phyloP scores from a whole-genome alignment of 495 filamentous ascomycete genomes.

The Xylaria cubensis region DNA sequence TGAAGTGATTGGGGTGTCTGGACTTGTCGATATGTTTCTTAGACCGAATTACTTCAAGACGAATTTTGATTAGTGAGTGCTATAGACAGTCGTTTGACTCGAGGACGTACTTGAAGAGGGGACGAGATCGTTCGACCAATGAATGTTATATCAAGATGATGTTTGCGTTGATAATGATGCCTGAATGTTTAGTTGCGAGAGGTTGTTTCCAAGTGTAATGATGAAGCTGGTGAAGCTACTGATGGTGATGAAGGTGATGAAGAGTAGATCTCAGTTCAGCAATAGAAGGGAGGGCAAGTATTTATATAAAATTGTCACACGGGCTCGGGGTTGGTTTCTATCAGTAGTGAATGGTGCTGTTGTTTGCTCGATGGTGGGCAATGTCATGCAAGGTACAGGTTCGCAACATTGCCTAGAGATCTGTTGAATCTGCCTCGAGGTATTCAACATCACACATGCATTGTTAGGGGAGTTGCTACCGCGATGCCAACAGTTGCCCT shows the following conservation, averaged over 20 bases:
- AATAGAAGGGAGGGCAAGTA: constrained; percentile 22
- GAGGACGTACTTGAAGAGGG: constrained; percentile 4
- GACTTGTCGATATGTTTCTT: constrained; percentile 1
- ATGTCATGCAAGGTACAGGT: constrained; percentile 15
- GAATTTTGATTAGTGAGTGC: neutral
- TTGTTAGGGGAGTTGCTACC: constrained; percentile 18
- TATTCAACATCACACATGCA: constrained; percentile 13
- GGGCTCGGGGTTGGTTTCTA: neutral
- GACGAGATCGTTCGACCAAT: neutral
- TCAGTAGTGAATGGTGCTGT: neutral
- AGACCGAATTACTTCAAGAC: neutral
- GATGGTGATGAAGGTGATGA: constrained; percentile 9
- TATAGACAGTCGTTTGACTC: neutral
- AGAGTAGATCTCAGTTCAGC: constrained; percentile 15
- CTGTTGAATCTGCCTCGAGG: constrained; percentile 23
- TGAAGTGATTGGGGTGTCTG: neutral
- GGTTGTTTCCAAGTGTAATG: neutral
- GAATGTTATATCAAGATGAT: neutral
- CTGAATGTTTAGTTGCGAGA: neutral
- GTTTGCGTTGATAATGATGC: neutral
- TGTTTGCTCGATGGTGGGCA: constrained; percentile 22
- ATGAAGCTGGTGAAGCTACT: constrained; percentile 7
- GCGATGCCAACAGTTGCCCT: constrained; percentile 21
- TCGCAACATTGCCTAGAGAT: constrained; percentile 14
- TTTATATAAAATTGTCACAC: constrained; percentile 28